A percentile compares a stretch with the other conserved stretches of the same genome.
Evolutionary conservation across 2,329 filamentous ascomycete species (phyloP).

Genomic region (Calycina herbarum): DNA sequence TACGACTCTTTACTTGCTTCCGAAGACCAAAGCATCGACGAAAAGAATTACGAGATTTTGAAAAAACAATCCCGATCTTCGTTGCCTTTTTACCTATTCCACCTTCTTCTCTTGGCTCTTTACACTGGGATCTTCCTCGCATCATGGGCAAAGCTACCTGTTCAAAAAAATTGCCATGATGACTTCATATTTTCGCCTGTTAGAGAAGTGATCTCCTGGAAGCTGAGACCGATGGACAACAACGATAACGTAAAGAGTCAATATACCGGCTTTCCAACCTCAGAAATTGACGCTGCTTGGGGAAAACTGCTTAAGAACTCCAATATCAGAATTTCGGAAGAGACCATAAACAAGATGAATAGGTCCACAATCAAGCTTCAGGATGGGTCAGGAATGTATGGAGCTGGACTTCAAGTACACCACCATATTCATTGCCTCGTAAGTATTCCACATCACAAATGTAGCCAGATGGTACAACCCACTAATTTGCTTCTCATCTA

Average conservation of each 20-base stretch:
- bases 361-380: constrained; percentile 10
- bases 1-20: background rate
- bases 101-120: background rate
- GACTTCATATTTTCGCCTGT: constrained; percentile 1
- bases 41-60: background rate
- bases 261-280: constrained; percentile 13
- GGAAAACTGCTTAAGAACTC: constrained; percentile 10
- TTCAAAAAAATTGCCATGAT: background rate
- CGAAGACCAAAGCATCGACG: background rate
- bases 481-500: background rate
- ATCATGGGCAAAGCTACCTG: background rate
- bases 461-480: background rate
- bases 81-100: background rate
- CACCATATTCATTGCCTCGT: constrained; percentile 19
- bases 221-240: background rate
- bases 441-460: background rate
- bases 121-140: background rate
- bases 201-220: background rate
- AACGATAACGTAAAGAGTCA: constrained; percentile 8
- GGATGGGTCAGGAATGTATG: constrained; percentile 14
- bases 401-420: constrained; percentile 14
- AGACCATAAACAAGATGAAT: constrained; percentile 13
- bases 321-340: constrained; percentile 9
- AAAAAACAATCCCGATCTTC: background rate
- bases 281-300: constrained; percentile 13